Percentiles rank a stretch among this genome's conserved stretches.
Evolutionary conservation across 768 basidiomycete genomes (phyloP).

Genomic region (Sporobolomyces pararoseus): DNA sequence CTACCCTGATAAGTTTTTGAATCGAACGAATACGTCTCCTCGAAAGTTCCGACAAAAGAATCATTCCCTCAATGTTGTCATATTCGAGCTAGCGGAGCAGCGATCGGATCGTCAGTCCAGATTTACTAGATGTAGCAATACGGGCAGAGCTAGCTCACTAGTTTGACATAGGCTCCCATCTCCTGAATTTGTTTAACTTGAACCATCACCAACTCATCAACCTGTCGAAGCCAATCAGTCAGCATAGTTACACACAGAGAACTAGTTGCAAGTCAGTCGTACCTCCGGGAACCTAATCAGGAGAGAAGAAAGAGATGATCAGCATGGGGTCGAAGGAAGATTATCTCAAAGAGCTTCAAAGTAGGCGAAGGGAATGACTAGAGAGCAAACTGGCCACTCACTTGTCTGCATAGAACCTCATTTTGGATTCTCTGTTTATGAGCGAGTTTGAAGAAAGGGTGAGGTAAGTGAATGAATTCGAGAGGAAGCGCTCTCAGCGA

Average conservation of each 20-base stretch:
- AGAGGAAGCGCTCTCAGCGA: neutral
- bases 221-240: constrained; percentile 54
- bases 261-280: neutral
- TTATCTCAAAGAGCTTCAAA: too few species aligned
- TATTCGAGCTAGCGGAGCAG: constrained; percentile 77
- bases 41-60: constrained; percentile 94
- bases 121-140: too few species aligned
- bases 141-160: too few species aligned
- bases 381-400: neutral
- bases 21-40: constrained; percentile 93
- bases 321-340: neutral
- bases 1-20: constrained; percentile 95
- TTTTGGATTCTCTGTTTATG: neutral
- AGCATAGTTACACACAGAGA: neutral
- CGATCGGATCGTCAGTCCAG: neutral
- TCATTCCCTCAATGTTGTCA: constrained; percentile 99
- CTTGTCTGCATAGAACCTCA: constrained; percentile 39
- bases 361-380: neutral
- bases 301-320: neutral
- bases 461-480: neutral
- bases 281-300: constrained; percentile 39
- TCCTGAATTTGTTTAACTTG: constrained; percentile 98
- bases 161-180: constrained; percentile 99
- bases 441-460: neutral
- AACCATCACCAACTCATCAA: constrained; percentile 98